A percentile compares a stretch with the other conserved stretches of the same genome.
These are phyloP conservation scores for Yamadazyma friedrichii DNA, from an alignment of 1,139 yeast species.

Conservation along the genomic window DNA sequence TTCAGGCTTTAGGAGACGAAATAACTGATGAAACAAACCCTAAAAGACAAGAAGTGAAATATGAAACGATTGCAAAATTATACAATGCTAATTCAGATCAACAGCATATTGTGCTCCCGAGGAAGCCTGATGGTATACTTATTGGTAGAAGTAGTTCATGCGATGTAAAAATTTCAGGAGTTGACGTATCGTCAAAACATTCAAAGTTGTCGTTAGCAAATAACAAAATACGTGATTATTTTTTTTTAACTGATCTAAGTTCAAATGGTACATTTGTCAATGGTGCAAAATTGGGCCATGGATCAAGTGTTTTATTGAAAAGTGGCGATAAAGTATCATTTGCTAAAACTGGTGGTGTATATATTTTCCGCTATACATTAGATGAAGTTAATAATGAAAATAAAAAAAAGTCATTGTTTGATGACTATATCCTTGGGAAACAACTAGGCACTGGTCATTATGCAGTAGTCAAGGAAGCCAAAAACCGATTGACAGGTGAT, in stretches of 20 bases:
- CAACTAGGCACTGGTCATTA: conserved; percentile 77
- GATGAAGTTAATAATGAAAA: conserved; percentile 17
- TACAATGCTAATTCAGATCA: conserved; percentile 30
- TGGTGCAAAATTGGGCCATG: conserved; percentile 51
- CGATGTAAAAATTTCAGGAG: conserved; percentile 53
- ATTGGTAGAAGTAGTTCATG: conserved; percentile 66
- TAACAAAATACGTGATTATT: conserved; percentile 34
- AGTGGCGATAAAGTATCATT: conserved; percentile 66
- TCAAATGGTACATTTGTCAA: conserved; percentile 70
- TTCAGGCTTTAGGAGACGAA: conserved; percentile 10
- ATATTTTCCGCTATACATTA: conserved; percentile 49
- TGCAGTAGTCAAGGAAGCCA: conserved; percentile 73
- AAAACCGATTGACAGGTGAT: conserved; percentile 54
- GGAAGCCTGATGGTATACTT: conserved; percentile 31
- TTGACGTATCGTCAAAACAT: conserved; percentile 68
- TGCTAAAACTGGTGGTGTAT: conserved; percentile 59
- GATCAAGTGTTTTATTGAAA: conserved; percentile 46
- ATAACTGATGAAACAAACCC: conserved; percentile 8
- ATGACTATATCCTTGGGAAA: conserved; percentile 58
- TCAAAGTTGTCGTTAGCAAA: conserved; percentile 48
- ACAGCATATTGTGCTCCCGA: conserved; percentile 34
- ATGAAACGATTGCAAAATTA: conserved; percentile 29
- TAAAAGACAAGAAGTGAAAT: conserved; percentile 21
- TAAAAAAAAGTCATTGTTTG: conserved; percentile 46
- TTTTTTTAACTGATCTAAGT: conserved; percentile 57